Conservation (phyloP, 2,329 filamentous ascomycete species). For the Colletotrichum cuscutae region DNA sequence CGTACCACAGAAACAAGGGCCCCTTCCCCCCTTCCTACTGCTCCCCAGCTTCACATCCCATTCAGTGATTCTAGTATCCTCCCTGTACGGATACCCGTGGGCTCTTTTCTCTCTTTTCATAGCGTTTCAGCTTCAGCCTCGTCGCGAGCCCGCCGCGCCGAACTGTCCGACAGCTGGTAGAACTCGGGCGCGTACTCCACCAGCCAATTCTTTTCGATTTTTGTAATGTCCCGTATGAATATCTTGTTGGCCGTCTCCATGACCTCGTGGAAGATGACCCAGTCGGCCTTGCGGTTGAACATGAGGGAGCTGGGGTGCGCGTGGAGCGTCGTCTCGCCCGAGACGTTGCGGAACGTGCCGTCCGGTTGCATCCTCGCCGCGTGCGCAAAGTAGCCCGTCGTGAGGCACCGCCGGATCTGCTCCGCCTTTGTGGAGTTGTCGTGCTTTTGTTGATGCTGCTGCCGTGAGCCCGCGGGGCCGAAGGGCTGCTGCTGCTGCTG, state of each 20-base stretch:
- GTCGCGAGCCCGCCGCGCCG: slow-evolving; percentile 37
- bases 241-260: slow-evolving; percentile 90
- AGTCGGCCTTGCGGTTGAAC: slow-evolving; percentile 96
- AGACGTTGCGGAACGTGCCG: slow-evolving; percentile 88
- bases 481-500: slow-evolving; percentile 41
- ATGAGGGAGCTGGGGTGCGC: slow-evolving; percentile 93
- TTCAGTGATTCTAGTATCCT: too few species aligned
- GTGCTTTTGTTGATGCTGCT: slow-evolving; percentile 30
- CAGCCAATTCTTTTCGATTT: slow-evolving; percentile 93
- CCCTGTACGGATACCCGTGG: too few species aligned
- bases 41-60: neutral
- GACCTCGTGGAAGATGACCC: slow-evolving; percentile 95
- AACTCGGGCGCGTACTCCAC: slow-evolving; percentile 88
- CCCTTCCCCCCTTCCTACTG: neutral
- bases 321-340: slow-evolving; percentile 80
- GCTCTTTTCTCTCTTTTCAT: neutral
- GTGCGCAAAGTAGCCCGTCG: slow-evolving; percentile 91
- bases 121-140: slow-evolving; percentile 34
- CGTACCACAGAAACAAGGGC: neutral
- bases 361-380: slow-evolving; percentile 94
- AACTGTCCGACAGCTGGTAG: slow-evolving; percentile 67
- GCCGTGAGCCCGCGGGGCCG: slow-evolving; percentile 2
- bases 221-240: slow-evolving; percentile 91
- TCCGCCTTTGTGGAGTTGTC: slow-evolving; percentile 63
- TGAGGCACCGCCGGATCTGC: slow-evolving; percentile 84